Evolutionary conservation across 164 flowering plant genomes (phyloP).

Genomic region (Akebia trifoliata): DNA sequence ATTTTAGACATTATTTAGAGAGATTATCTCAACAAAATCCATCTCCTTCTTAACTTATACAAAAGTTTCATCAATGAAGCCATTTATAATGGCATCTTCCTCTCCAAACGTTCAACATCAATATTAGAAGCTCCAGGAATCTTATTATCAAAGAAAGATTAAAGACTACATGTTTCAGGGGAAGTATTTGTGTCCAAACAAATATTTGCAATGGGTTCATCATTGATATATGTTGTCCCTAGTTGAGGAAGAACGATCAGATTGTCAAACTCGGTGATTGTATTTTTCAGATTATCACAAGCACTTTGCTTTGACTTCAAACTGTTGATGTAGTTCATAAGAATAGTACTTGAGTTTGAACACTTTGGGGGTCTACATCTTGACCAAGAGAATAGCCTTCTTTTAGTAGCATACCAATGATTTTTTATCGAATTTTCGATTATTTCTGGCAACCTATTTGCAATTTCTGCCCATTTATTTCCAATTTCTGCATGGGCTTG

Average conservation of each 20-base stretch:
- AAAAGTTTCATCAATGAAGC: slow-evolving; percentile 16
- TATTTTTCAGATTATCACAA: background rate
- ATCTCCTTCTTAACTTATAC: slow-evolving; percentile 35
- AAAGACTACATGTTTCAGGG: background rate
- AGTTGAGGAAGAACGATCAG: background rate
- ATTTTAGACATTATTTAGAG: slow-evolving; percentile 17
- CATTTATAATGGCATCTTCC: slow-evolving; percentile 13
- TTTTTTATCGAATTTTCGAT: slow-evolving; percentile 63
- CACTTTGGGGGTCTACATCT: slow-evolving; percentile 12
- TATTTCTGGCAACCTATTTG: slow-evolving; percentile 44
- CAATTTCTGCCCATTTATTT: slow-evolving; percentile 60
- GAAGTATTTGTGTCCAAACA: background rate
- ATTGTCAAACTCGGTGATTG: background rate
- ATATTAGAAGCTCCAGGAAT: background rate
- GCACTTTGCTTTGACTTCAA: slow-evolving; percentile 10
- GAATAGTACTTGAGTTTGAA: slow-evolving; percentile 21
- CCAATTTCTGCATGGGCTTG: slow-evolving; percentile 43
- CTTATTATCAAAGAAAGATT: slow-evolving; percentile 9
- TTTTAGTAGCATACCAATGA: slow-evolving; percentile 65
- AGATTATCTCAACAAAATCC: slow-evolving; percentile 39
- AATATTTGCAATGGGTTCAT: background rate
- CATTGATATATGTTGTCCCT: slow-evolving; percentile 5
- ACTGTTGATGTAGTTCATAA: slow-evolving; percentile 41
- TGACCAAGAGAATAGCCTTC: slow-evolving; percentile 34
- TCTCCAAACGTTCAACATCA: slow-evolving; percentile 9